phyloP scores from a whole-genome alignment of 768 basidiomycete genomes.

The Scleroderma citrinum region DNA sequence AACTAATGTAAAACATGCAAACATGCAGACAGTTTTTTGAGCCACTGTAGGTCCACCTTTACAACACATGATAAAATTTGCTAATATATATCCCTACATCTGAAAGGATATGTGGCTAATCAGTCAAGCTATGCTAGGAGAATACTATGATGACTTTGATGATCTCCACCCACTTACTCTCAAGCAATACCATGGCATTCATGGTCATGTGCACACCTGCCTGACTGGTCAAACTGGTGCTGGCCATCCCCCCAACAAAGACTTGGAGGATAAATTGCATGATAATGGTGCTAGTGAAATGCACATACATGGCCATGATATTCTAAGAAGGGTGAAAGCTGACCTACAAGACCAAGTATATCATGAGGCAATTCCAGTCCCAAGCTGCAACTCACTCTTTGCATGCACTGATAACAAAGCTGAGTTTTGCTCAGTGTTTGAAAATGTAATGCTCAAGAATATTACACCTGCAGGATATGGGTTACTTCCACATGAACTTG shows the following conservation, averaged over 20 bases:
- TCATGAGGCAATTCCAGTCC: conserved; percentile 1
- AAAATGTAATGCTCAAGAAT: not conserved
- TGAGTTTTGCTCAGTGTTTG: not conserved
- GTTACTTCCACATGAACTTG: not conserved
- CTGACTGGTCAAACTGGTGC: conserved; percentile 7
- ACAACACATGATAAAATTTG: not conserved
- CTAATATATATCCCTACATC: not conserved
- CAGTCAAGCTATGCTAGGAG: conserved; percentile 5
- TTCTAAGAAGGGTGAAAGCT: not conserved
- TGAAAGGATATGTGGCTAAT: conserved; percentile 9
- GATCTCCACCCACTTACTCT: conserved; percentile 14
- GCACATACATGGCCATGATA: not conserved
- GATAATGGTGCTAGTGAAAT: conserved; percentile 6
- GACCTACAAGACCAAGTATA: not conserved
- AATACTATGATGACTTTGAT: conserved; percentile 9
- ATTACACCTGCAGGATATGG: conserved; percentile 10
- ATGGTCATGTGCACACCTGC: not conserved
- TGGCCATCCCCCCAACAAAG: conserved; percentile 6
- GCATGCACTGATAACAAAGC: not conserved
- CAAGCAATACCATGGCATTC: conserved; percentile 10
- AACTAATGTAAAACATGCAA: no score
- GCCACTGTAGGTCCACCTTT: conserved; percentile 8
- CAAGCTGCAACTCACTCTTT: conserved; percentile 3
- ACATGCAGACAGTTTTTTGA: no score
- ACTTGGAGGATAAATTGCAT: not conserved